Evolutionary conservation across 345 rosid species (phyloP).

Genomic region (Salix caprea): DNA sequence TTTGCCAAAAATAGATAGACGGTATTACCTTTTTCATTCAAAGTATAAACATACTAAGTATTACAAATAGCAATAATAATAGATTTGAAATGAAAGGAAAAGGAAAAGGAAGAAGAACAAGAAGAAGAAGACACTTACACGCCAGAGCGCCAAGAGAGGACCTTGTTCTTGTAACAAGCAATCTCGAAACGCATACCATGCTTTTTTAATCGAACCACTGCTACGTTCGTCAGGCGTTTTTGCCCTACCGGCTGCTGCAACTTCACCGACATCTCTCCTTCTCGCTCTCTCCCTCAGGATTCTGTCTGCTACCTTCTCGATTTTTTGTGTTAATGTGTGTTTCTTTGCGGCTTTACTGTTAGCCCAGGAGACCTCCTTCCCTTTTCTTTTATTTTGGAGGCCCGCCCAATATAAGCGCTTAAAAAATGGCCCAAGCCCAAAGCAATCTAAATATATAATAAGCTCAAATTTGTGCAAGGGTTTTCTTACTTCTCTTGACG

Average conservation of each 20-base stretch:
- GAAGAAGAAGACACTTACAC: constrained; percentile 50
- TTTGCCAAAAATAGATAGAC: not conserved
- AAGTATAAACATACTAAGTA: not conserved
- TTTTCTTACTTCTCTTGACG: not conserved
- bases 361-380: not conserved
- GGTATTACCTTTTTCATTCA: not conserved
- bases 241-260: constrained; percentile 88
- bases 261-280: constrained; percentile 60
- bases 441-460: too few relatives aligned
- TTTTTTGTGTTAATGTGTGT: not conserved
- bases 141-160: constrained; percentile 97
- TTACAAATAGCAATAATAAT: too few relatives aligned
- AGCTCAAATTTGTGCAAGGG: too few relatives aligned
- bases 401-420: not conserved
- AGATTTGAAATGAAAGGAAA: not conserved
- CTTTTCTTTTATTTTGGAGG: not conserved
- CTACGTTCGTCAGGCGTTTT: constrained; percentile 92
- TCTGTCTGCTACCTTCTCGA: not conserved
- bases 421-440: not conserved
- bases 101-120: not conserved
- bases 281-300: not conserved
- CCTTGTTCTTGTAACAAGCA: constrained; percentile 97
- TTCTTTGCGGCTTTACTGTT: not conserved
- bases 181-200: constrained; percentile 90
- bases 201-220: constrained; percentile 86